Base-by-base conservation (phyloP, 495 filamentous ascomycete genomes). In the Lindgomyces ingoldianus region DNA sequence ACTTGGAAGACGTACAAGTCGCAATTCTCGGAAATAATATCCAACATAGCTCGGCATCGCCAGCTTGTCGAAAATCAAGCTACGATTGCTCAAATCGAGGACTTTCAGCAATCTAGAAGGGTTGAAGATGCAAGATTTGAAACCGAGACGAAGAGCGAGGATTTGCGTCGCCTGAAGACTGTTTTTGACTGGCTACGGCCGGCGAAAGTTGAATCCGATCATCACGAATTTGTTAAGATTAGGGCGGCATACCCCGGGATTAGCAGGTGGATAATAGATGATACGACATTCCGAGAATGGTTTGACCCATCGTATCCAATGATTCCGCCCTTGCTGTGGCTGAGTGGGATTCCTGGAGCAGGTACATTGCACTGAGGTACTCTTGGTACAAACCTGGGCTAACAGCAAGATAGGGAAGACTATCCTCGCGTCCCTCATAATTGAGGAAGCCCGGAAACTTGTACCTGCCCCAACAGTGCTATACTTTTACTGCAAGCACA, bases 401-500 rank as follows among this genome's bases (percentile, higher is more conserved):
- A 44, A 60, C 16, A 16, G 4, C 21, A 6, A 39, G 26, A 22
- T 22, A 71, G 69, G 70, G 6, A 72, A 72, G 26, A 72, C 66
- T 22, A 49, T 69, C 12, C 59, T 72, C 1, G 66, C 66, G 24
- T 72, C 70, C 2, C 16, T 59, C 2, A 25, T 66, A 19, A 50
- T 69, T 21, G 62, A 67, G 29, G 25, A 65, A 42, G 10, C 24
- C 4, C 30, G 39, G 11, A 19, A 61, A 27, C 39, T 50, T 22
- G n/a, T n/a, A n/a, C 48, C 21, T 24, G 19, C 16, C 16, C 22
- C 56, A 16, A 41, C 52, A 6, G 51, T 60, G 8, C 10, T 53
- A 18, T 64, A 25, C 24, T 66, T 59, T 52, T 67, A 69, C 39
- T 72, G 70, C 63, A 69, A 64, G 45, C 49, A 66, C 48, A 42